A percentile compares a stretch with the other conserved stretches of the same genome.
Evolutionary conservation across 768 basidiomycete genomes (phyloP).

Genomic region (Hortiboletus flavorubellus): DNA sequence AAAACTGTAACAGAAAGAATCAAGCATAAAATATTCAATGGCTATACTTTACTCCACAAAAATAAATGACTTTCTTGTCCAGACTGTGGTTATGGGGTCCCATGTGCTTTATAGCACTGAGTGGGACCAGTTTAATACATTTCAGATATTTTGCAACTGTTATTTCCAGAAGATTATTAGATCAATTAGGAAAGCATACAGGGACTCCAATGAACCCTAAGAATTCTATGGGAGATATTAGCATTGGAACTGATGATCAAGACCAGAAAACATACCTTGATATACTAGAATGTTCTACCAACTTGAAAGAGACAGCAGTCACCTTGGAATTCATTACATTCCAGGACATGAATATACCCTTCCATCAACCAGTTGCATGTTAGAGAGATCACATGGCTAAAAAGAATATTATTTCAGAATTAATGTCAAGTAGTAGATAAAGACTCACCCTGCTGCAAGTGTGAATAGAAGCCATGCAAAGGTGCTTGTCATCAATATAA

Average conservation of each 20-base stretch:
- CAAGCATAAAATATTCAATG: neutral
- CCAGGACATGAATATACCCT: conserved; percentile 39
- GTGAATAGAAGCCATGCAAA: conserved; percentile 53
- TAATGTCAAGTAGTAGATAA: too few species aligned
- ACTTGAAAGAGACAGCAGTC: neutral
- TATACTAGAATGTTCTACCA: conserved; percentile 55
- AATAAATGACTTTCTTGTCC: conserved; percentile 47
- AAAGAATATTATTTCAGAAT: neutral
- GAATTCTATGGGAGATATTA: conserved; percentile 39
- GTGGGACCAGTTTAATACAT: conserved; percentile 46
- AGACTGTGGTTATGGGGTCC: conserved; percentile 49
- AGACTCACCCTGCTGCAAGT: conserved; percentile 49
- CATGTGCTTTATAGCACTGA: conserved; percentile 39
- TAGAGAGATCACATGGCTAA: conserved; percentile 42
- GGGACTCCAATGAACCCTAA: conserved; percentile 39
- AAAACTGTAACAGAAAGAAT: neutral
- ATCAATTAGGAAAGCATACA: neutral
- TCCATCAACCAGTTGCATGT: conserved; percentile 28
- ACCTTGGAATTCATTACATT: conserved; percentile 44
- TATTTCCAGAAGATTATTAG: neutral
- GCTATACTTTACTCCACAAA: conserved; percentile 46
- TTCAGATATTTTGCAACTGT: conserved; percentile 48
- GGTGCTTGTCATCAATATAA: conserved; percentile 48
- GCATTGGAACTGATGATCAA: neutral
- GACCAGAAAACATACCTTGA: conserved; percentile 41